These are phyloP conservation scores for Daedaleopsis nitida DNA, from an alignment of 768 basidiomycete species.

Conservation along the genomic window DNA sequence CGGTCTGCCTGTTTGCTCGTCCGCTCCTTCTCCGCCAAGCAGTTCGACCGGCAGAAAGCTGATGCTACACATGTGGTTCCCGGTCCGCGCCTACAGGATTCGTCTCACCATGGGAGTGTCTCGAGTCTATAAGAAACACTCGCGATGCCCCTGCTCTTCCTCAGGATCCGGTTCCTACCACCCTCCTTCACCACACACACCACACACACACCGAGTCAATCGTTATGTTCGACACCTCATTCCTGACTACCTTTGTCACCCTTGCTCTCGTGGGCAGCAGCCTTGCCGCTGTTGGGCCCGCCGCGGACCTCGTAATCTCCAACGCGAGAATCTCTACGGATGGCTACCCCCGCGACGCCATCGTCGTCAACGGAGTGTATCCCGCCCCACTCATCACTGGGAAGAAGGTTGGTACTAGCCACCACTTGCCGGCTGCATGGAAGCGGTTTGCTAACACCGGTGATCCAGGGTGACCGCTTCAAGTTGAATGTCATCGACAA, in stretches of 20 bases:
- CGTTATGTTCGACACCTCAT: background rate
- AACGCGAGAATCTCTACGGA: constrained; percentile 7
- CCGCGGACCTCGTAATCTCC: constrained; percentile 6
- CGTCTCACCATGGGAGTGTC: background rate
- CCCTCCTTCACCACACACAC: background rate
- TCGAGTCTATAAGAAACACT: background rate
- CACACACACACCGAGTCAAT: background rate
- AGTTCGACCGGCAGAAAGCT: background rate
- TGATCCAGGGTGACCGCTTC: constrained; percentile 27
- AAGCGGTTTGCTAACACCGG: too few species aligned
- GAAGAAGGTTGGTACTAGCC: constrained; percentile 4
- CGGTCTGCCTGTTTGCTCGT: background rate
- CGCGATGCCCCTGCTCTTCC: background rate
- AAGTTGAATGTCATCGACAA: constrained; percentile 16
- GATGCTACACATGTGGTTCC: background rate
- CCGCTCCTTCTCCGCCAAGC: background rate
- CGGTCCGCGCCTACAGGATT: background rate
- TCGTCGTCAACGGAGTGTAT: constrained; percentile 13
- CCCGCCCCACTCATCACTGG: constrained; percentile 18
- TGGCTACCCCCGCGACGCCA: constrained; percentile 9
- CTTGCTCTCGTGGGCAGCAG: background rate
- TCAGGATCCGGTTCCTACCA: background rate
- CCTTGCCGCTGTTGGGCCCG: constrained; percentile 3
- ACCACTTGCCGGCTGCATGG: too few species aligned
- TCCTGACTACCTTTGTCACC: background rate